Evolutionary conservation across 2,329 filamentous ascomycete species (phyloP).

Genomic region (Ophiostoma australiae): DNA sequence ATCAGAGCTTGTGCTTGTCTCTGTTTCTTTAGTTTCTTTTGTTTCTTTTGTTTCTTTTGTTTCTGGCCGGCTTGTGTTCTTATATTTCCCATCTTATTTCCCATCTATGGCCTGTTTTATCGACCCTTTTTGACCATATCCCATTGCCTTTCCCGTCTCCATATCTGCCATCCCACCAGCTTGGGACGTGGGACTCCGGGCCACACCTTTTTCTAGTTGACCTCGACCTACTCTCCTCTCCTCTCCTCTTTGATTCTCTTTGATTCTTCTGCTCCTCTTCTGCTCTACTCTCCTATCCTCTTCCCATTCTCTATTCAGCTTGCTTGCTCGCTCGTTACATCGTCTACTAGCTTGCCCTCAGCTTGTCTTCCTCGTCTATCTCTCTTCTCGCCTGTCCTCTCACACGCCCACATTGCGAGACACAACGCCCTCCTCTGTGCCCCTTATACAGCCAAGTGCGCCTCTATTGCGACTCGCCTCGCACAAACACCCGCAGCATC

Average conservation of each 20-base stretch:
- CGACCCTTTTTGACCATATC: background rate
- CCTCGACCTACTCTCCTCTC: background rate
- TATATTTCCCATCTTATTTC: background rate
- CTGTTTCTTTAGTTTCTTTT: background rate
- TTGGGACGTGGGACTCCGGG: background rate
- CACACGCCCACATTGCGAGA: background rate
- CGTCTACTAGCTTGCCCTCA: background rate
- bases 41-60: background rate
- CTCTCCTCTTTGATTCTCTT: background rate
- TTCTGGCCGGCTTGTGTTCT: background rate
- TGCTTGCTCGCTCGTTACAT: background rate
- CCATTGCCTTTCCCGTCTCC: too few species aligned
- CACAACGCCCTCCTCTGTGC: conserved; percentile 2
- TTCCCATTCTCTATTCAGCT: background rate
- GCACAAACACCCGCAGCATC: conserved; percentile 16
- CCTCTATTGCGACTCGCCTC: conserved; percentile 22
- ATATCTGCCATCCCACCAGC: background rate
- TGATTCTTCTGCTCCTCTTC: background rate
- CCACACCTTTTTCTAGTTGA: background rate
- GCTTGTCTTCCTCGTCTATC: background rate
- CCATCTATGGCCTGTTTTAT: too few species aligned
- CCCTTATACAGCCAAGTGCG: conserved; percentile 14
- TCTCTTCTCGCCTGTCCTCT: background rate
- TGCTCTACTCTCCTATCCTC: background rate
- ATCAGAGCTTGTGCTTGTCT: background rate